A percentile compares a stretch with the other conserved stretches of the same genome.
Conservation (phyloP, 2,329 filamentous ascomycete genomes). For the Ascochyta viciae-villosae region DNA sequence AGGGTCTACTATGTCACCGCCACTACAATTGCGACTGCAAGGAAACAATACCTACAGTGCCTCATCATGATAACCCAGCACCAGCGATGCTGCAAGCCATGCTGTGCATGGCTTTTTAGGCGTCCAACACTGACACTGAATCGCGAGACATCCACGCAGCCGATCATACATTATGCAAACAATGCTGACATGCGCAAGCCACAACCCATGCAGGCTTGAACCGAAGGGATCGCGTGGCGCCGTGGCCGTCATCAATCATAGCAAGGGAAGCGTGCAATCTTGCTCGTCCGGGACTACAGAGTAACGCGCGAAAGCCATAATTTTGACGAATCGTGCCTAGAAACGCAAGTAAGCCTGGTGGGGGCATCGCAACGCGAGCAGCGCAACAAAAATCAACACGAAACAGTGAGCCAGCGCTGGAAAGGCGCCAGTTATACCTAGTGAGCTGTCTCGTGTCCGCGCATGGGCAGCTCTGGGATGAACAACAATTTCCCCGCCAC, state of each 20-base stretch:
- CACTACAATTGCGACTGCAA: background rate
- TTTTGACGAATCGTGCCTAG: background rate
- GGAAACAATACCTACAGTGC: background rate
- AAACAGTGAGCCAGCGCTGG: too few species aligned
- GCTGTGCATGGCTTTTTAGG: background rate
- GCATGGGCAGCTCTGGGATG: too few species aligned
- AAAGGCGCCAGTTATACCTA: too few species aligned
- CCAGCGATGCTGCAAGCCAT: background rate
- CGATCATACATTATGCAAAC: background rate
- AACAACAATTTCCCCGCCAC: too few species aligned
- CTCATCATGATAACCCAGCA: background rate
- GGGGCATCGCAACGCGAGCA: too few species aligned
- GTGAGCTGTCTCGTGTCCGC: too few species aligned
- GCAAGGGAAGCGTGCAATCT: background rate
- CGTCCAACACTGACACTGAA: background rate
- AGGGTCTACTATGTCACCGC: background rate
- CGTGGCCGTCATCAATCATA: slow-evolving; percentile 3
- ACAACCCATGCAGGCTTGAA: background rate
- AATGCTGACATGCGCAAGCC: background rate
- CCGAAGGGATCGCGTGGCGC: background rate
- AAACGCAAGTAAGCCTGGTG: too few species aligned
- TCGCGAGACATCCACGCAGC: background rate
- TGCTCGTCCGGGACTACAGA: background rate
- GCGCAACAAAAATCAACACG: too few species aligned
- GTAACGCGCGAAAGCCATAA: background rate